Base-by-base conservation (phyloP, 139 green algal species). In the Haematococcus lacustris region DNA sequence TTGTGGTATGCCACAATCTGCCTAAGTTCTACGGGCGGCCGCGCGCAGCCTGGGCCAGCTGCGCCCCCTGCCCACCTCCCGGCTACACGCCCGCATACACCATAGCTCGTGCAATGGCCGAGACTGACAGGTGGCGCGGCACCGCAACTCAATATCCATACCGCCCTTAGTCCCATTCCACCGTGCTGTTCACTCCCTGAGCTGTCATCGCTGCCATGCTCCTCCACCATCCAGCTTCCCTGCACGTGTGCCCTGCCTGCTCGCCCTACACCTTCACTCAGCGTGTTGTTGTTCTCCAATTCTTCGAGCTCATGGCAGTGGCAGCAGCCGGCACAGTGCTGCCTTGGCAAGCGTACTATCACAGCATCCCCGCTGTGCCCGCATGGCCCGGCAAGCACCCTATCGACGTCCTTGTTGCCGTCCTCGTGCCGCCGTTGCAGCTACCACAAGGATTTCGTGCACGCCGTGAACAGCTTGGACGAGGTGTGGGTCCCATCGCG, bases 401-500 rank as follows among this genome's bases (percentile, higher is more conserved):
- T 3, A 33, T 25, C 9, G 60, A 33, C 3, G 13, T 6, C 3
- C 39, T 9, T 6, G 5, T 26, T 41, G 5, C 32, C 30, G 30
- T 40, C 32, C 30, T 40, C 25, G 25, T 39, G 60, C 23, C 35
- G 35, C 63, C 4, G 7, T 34, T 21, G 66, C 66, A 71, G 66
- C 4, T 28, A 61, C 3, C 66, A 39, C 6, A 7, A 5, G 37
- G 39, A 71, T 3, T 71, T 61, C 60, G 66, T 71, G 40, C 3
- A 9, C 25, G 66, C 66, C 4, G 40, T 59, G 23, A 71, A 71
- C 40, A 40, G 28, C 5, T 7, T 60, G 28, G 66, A 71, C 23
- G 66, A 71, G 39, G 66, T 71, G 6, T 71, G 66, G 66, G 66
- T 71, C 23, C 66, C 66, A 6, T 61, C 39, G 25, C 35, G 40